These are phyloP conservation scores for Halophytophthora polymorphica DNA, from an alignment of 352 stramenopile genomes.

Conservation along the genomic window DNA sequence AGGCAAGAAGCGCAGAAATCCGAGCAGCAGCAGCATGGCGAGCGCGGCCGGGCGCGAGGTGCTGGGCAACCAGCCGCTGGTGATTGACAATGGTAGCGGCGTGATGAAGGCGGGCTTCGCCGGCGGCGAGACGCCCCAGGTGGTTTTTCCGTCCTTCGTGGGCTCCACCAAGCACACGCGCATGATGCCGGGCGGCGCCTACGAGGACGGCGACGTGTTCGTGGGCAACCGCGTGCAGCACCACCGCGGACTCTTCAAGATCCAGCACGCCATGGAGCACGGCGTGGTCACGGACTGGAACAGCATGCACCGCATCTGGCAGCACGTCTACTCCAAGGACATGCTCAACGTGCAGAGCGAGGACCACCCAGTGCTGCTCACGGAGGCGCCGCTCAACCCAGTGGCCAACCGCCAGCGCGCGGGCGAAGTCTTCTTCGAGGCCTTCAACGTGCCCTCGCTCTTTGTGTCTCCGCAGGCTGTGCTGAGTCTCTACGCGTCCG, in stretches of 20 bases:
- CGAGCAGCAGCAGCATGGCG: slow-evolving; percentile 32
- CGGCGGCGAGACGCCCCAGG: slow-evolving; percentile 68
- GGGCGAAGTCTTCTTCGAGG: slow-evolving; percentile 85
- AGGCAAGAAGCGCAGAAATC: neutral
- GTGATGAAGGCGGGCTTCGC: slow-evolving; percentile 83
- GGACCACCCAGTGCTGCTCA: slow-evolving; percentile 83
- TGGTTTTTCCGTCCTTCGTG: slow-evolving; percentile 77
- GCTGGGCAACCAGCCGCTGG: slow-evolving; percentile 82
- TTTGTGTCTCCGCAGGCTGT: slow-evolving; percentile 85
- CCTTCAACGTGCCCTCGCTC: slow-evolving; percentile 84
- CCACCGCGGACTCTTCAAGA: slow-evolving; percentile 77
- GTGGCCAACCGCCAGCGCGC: slow-evolving; percentile 72
- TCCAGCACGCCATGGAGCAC: slow-evolving; percentile 87
- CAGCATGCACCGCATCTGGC: slow-evolving; percentile 87
- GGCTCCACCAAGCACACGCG: slow-evolving; percentile 74
- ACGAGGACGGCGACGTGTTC: slow-evolving; percentile 72
- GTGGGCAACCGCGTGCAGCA: slow-evolving; percentile 78
- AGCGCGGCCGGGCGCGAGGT: slow-evolving; percentile 28
- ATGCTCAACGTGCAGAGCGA: slow-evolving; percentile 87
- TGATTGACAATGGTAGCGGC: slow-evolving; percentile 86
- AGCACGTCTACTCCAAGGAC: slow-evolving; percentile 88
- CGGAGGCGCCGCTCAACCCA: slow-evolving; percentile 77
- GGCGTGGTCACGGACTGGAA: slow-evolving; percentile 85
- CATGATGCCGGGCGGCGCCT: slow-evolving; percentile 82
- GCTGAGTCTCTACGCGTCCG: slow-evolving; percentile 87